Conservation (phyloP, 257 asterid species). For the Ocimum tenuiflorum region DNA sequence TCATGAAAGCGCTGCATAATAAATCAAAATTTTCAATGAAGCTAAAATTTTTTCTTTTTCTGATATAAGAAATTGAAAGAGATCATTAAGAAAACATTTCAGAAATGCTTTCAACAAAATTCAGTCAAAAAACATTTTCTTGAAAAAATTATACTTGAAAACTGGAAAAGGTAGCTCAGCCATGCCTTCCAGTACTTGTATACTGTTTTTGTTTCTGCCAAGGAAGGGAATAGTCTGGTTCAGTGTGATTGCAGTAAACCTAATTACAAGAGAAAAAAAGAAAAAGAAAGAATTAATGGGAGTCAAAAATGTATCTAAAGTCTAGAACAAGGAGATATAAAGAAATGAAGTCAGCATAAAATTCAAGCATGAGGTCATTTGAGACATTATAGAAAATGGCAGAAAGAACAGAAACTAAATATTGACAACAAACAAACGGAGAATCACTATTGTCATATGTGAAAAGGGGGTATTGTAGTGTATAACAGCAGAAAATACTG, state of each 20-base stretch:
- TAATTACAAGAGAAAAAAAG: constrained; percentile 22
- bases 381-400: too few species aligned
- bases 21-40: constrained; percentile 16
- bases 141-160: neutral
- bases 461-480: too few species aligned
- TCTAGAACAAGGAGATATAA: neutral
- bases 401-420: too few species aligned
- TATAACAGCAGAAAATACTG: too few species aligned
- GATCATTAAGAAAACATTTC: neutral
- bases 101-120: constrained; percentile 5
- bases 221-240: constrained; percentile 94
- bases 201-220: constrained; percentile 93
- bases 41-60: neutral
- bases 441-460: too few species aligned
- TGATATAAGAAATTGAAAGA: neutral
- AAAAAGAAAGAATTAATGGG: neutral
- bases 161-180: constrained; percentile 1
- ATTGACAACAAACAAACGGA: too few species aligned
- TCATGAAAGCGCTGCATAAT: constrained; percentile 77
- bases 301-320: neutral
- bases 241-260: constrained; percentile 95
- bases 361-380: too few species aligned
- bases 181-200: constrained; percentile 96
- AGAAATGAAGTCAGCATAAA: too few species aligned
- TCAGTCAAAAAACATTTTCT: constrained; percentile 8